phyloP scores from a whole-genome alignment of 345 rosid species.

The Hypericum androsaemum region DNA sequence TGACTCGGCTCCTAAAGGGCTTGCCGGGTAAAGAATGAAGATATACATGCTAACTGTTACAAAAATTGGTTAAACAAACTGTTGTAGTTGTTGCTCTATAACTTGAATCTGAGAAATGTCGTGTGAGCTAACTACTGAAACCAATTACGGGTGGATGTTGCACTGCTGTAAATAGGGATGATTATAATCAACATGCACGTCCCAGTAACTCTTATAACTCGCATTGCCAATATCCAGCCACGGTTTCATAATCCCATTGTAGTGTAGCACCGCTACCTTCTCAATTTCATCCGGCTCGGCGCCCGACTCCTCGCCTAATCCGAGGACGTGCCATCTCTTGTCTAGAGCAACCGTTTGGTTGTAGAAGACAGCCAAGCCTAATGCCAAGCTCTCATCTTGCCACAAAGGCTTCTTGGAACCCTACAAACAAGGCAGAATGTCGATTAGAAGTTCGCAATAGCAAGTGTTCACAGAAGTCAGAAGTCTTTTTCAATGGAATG shows the following conservation, averaged over 20 bases:
- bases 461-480: too few species aligned
- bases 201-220: conserved; percentile 17
- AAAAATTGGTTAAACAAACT: not conserved
- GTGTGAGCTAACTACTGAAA: conserved; percentile 5
- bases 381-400: conserved; percentile 21
- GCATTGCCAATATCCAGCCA: conserved; percentile 19
- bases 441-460: not conserved
- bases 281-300: conserved; percentile 11
- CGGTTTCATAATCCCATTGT: conserved; percentile 24
- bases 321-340: conserved; percentile 20
- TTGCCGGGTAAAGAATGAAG: conserved; percentile 2
- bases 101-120: conserved; percentile 1
- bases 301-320: conserved; percentile 14
- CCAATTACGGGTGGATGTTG: conserved; percentile 37
- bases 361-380: conserved; percentile 22
- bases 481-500: too few species aligned
- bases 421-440: conserved; percentile 11
- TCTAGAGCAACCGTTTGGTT: conserved; percentile 15
- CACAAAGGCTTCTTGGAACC: conserved; percentile 16
- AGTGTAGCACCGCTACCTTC: conserved; percentile 18
- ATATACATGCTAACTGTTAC: conserved; percentile 24
- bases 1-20: conserved; percentile 18
- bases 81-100: conserved; percentile 2
- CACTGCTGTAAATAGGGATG: conserved; percentile 17
- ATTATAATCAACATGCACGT: conserved; percentile 14